phyloP scores from a whole-genome alignment of 2,329 filamentous ascomycete species.

The Trichoderma asperellum region DNA sequence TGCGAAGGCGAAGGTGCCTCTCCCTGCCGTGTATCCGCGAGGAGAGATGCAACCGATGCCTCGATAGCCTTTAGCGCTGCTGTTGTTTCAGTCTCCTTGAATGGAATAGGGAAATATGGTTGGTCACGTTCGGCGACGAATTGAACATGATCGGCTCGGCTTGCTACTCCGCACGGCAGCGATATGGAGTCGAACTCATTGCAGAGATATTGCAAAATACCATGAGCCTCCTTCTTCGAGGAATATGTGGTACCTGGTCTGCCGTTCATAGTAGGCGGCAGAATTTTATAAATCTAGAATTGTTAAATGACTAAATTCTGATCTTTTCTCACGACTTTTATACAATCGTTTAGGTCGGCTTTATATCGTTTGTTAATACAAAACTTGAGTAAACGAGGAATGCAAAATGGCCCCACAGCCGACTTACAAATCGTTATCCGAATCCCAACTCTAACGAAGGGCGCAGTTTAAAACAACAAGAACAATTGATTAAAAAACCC shows the following conservation, averaged over 20 bases:
- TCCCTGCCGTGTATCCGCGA: constrained; percentile 38
- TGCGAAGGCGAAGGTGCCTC: not conserved
- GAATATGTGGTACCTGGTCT: not conserved
- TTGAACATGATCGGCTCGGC: constrained; percentile 35
- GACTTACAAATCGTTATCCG: not conserved
- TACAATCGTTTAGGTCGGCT: not conserved
- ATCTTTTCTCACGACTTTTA: not conserved
- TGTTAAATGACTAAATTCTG: not conserved
- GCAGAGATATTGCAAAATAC: constrained; percentile 35
- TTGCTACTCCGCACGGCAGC: constrained; percentile 38
- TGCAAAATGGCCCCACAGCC: not conserved
- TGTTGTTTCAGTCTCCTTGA: constrained; percentile 51
- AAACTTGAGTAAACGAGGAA: not conserved
- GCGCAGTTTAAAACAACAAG: not conserved
- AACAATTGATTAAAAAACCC: not conserved
- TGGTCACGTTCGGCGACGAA: constrained; percentile 43
- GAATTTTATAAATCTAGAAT: not conserved
- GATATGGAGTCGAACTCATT: constrained; percentile 37
- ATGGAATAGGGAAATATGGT: constrained; percentile 52
- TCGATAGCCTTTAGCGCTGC: constrained; percentile 52
- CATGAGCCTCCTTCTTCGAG: constrained; percentile 35
- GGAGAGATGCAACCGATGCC: constrained; percentile 39
- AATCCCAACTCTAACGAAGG: not conserved
- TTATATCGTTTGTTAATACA: not conserved
- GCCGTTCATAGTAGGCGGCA: not conserved